These are phyloP conservation scores for Mycena epipterygia DNA, from an alignment of 768 basidiomycete genomes.

Conservation along the genomic window DNA sequence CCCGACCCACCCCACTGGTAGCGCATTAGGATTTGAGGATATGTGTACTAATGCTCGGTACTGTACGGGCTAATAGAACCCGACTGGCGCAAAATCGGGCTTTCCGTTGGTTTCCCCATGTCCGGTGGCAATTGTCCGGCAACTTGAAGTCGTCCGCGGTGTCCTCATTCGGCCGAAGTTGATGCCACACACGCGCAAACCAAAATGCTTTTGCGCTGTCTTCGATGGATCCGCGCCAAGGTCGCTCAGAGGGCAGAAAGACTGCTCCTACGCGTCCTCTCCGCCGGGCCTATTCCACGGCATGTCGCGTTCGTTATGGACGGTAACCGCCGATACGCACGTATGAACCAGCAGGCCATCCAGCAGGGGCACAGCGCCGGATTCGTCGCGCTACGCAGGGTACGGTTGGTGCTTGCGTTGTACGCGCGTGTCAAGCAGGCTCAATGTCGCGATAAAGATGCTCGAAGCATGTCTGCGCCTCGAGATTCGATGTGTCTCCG, in stretches of 20 bases:
- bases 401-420: conserved; percentile 53
- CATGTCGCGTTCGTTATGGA: conserved; percentile 99
- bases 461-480: conserved; percentile 88
- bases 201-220: conserved; percentile 32
- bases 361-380: conserved; percentile 89
- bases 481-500: conserved; percentile 86
- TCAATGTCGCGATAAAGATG: conserved; percentile 61
- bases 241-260: conserved; percentile 53
- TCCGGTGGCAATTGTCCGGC: no score
- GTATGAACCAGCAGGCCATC: conserved; percentile 73
- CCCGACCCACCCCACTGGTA: no score
- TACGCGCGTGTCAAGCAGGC: background rate
- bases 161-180: background rate
- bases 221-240: conserved; percentile 44
- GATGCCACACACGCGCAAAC: background rate
- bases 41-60: no score
- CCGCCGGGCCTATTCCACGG: conserved; percentile 86
- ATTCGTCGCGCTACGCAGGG: conserved; percentile 83
- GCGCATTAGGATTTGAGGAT: no score
- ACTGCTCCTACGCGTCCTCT: conserved; percentile 74
- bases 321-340: conserved; percentile 93
- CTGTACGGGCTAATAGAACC: no score
- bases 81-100: no score
- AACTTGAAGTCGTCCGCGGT: background rate
- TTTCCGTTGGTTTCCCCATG: no score